These are phyloP conservation scores for Hypomontagnella submonticulosa DNA, from an alignment of 495 filamentous ascomycete species.

Conservation along the genomic window DNA sequence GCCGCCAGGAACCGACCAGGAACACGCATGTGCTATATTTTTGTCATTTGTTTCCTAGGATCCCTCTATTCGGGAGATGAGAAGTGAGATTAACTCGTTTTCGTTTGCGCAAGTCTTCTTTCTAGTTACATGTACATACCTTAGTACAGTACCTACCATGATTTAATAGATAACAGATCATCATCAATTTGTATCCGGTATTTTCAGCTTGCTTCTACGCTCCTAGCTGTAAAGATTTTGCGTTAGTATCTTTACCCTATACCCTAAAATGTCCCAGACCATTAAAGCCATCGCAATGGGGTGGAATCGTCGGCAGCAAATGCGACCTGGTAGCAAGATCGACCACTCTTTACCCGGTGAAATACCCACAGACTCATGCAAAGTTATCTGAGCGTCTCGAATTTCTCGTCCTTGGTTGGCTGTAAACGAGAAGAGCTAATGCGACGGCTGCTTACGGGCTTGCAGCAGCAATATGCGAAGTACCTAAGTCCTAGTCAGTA, in stretches of 20 bases:
- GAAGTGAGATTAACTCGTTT: slow-evolving; percentile 25
- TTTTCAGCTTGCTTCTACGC: background rate
- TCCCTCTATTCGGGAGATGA: background rate
- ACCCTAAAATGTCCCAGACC: too few species aligned
- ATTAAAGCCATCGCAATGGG: slow-evolving; percentile 23
- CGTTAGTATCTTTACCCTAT: too few species aligned
- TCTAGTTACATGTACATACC: slow-evolving; percentile 21
- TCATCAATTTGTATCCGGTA: too few species aligned
- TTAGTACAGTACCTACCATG: too few species aligned
- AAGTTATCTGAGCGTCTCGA: slow-evolving; percentile 39
- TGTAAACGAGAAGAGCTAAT: slow-evolving; percentile 29
- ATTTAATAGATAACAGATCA: too few species aligned
- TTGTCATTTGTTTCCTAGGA: slow-evolving; percentile 16
- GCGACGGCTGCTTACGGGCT: slow-evolving; percentile 42
- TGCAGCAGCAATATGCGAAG: slow-evolving; percentile 29
- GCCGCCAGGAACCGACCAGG: slow-evolving; percentile 23
- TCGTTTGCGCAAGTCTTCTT: slow-evolving; percentile 32
- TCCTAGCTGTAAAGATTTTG: too few species aligned
- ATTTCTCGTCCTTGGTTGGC: slow-evolving; percentile 30
- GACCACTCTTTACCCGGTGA: slow-evolving; percentile 41
- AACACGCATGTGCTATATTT: slow-evolving; percentile 1
- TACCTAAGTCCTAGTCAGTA: slow-evolving; percentile 6
- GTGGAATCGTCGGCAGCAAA: slow-evolving; percentile 20
- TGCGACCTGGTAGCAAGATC: slow-evolving; percentile 33
- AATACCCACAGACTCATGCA: slow-evolving; percentile 45